Base-by-base conservation (phyloP, 1,284 basidiomycete species). In the Xanthoconium separans region DNA sequence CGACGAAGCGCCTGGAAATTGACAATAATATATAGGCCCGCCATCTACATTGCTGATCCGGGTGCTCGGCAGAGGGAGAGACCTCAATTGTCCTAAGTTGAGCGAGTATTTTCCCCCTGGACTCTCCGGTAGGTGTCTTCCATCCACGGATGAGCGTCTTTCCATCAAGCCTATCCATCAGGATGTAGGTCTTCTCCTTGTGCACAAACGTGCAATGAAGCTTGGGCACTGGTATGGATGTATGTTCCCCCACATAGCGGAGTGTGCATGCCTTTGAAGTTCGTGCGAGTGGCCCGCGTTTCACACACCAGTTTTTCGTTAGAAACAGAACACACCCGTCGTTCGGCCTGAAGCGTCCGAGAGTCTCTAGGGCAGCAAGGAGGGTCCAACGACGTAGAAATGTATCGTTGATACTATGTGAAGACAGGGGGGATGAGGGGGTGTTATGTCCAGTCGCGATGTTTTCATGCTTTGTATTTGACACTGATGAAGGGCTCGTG, bases 111-210 rank as follows among this genome's bases (percentile, higher is more conserved):
- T 12, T 60, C 2, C 1, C 13, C 31, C 41, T 56, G 1, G 48
- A 55, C 16, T 42, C 45, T 10, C 6, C 22, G 0, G 57, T 36
- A 27, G n/a, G 27, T 2, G 22, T 18, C 0, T 0, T 2, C 52
- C 57, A 58, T 2, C 12, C 30, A 1, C 1, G 3, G 2, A 3
- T 2, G 6, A 59, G 30, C 1, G 3, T 18, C 1, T 50, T 3
- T 0, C 56, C 52, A 0, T 43, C 2, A 1, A 58, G 41, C 44
- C 43, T 50, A 1, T 60, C 58, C 50, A 59, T 59, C 6, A 59
- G 1, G 15, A 59, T 52, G 41, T 57, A 60, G 22, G 44, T 44
- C 0, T 1, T 15, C 0, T 41, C 47, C 0, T 47, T 42, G 15
- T 53, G 44, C 6, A 50, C 16, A 1, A 53, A 59, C 2, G 55